A percentile compares a stretch with the other conserved stretches of the same genome.
phyloP scores from a whole-genome alignment of 345 rosid genomes.

The Citrus reticulata region DNA sequence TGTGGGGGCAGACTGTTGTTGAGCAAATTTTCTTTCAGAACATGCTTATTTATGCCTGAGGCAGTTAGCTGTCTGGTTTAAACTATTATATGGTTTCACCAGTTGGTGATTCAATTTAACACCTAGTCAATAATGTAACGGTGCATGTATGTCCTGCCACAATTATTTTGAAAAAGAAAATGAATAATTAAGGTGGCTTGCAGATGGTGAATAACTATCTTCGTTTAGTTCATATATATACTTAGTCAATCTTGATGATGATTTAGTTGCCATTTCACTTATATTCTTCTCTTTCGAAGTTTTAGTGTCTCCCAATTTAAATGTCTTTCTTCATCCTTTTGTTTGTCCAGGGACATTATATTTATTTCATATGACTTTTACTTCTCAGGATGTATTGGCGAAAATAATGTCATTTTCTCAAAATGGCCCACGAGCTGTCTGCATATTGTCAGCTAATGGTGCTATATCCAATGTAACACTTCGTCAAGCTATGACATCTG shows the following conservation, averaged over 20 bases:
- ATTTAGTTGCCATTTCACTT: background rate
- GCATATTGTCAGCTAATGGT: constrained; percentile 44
- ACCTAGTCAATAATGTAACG: background rate
- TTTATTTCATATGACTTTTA: background rate
- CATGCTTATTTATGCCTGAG: background rate
- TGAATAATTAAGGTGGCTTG: background rate
- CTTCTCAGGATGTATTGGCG: constrained; percentile 35
- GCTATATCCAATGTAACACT: constrained; percentile 50
- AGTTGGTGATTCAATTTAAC: background rate
- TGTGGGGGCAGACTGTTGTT: background rate
- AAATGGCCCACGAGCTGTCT: constrained; percentile 37
- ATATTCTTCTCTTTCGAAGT: background rate
- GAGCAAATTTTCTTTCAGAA: background rate
- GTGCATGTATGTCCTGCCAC: background rate
- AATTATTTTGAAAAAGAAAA: background rate
- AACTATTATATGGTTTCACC: background rate
- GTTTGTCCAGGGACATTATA: background rate
- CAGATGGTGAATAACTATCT: background rate
- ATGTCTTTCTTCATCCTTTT: background rate
- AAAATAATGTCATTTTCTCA: constrained; percentile 39
- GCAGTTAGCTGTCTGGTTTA: background rate
- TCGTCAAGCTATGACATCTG: constrained; percentile 41
- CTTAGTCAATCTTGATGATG: background rate
- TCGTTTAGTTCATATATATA: background rate
- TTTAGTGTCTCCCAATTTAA: background rate